These are phyloP conservation scores for Neonectria coccinea DNA, from an alignment of 2,329 filamentous ascomycete species.

Conservation along the genomic window DNA sequence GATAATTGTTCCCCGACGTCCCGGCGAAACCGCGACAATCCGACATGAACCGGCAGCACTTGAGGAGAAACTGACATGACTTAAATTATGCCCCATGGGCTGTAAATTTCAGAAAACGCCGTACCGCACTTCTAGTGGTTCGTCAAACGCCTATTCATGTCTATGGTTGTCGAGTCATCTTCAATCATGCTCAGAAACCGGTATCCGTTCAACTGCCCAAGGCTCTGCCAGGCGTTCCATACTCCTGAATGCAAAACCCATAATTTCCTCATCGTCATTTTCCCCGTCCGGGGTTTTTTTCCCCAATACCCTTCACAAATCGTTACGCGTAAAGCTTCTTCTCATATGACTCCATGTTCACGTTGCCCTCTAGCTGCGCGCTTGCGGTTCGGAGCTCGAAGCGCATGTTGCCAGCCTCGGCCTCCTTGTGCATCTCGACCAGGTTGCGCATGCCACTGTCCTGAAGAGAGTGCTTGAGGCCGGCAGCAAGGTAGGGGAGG, in stretches of 20 bases:
- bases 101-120: constrained; percentile 38
- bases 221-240: constrained; percentile 10
- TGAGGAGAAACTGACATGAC: constrained; percentile 32
- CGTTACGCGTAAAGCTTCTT: constrained; percentile 97
- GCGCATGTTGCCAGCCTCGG: constrained; percentile 79
- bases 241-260: constrained; percentile 35
- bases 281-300: constrained; percentile 25
- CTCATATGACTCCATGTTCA: constrained; percentile 98
- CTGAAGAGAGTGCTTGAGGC: constrained; percentile 97
- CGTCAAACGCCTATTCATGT: constrained; percentile 47
- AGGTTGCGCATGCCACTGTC: constrained; percentile 91
- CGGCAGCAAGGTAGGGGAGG: constrained; percentile 93
- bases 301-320: constrained; percentile 37
- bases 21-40: constrained; percentile 2
- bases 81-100: constrained; percentile 42
- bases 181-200: constrained; percentile 28
- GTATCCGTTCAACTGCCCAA: constrained; percentile 35
- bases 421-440: constrained; percentile 78
- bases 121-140: constrained; percentile 45
- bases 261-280: constrained; percentile 33
- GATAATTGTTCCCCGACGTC: not conserved
- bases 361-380: constrained; percentile 95
- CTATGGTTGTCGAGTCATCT: constrained; percentile 41
- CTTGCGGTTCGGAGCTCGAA: constrained; percentile 96
- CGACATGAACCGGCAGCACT: constrained; percentile 40